Conservation (phyloP, 1,139 yeast species). For the Candida sojae region DNA sequence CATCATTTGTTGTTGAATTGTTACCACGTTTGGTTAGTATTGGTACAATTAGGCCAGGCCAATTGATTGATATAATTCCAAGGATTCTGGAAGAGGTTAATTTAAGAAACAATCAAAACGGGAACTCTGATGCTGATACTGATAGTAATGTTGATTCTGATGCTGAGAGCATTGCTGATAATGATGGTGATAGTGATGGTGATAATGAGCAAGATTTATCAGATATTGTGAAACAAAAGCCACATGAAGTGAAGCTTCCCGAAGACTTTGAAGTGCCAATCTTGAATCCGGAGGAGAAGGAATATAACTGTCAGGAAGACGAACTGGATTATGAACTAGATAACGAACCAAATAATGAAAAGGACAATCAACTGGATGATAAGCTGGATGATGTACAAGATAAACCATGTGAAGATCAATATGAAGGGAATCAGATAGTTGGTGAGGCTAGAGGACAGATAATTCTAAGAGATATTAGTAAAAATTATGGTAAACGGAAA, state of each 20-base stretch:
- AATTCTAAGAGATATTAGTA: not conserved
- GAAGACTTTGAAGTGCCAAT: not conserved
- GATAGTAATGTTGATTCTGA: not conserved
- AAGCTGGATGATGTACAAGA: not conserved
- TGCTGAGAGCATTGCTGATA: no score
- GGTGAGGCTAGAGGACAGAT: not conserved
- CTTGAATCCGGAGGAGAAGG: not conserved
- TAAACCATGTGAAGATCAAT: not conserved
- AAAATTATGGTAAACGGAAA: not conserved
- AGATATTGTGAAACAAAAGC: not conserved
- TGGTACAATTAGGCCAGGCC: constrained; percentile 8
- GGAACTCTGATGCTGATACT: not conserved
- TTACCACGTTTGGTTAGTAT: constrained; percentile 24
- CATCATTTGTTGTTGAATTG: constrained; percentile 27
- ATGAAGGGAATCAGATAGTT: not conserved
- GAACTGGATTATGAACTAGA: not conserved
- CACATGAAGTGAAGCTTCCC: not conserved
- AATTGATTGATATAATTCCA: constrained; percentile 8
- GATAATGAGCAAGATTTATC: not conserved
- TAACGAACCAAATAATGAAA: no score
- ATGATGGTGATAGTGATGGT: no score
- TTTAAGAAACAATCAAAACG: not conserved
- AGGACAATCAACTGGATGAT: no score
- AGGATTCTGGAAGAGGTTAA: constrained; percentile 2
- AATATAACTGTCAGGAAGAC: not conserved